A percentile compares a stretch with the other conserved stretches of the same genome.
Conservation (phyloP, 2,329 filamentous ascomycete genomes). For the Chaetomiaceae sp. region DNA sequence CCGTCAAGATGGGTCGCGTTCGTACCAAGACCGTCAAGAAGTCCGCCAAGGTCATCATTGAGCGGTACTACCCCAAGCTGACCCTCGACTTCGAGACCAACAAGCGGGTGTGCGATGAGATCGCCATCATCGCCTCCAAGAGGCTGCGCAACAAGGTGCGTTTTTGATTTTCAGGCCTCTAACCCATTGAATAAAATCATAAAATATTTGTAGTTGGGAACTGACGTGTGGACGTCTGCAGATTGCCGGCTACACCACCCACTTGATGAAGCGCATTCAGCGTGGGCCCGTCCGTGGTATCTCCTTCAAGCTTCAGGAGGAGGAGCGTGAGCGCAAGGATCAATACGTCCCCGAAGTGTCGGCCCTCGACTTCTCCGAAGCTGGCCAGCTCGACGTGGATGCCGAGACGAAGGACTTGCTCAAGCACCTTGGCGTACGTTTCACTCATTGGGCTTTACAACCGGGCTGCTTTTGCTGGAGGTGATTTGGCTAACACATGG, state of each 20-base stretch:
- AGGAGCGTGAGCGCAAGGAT: constrained; percentile 99
- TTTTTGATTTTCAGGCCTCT: too few species aligned
- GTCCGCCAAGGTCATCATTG: constrained; percentile 99
- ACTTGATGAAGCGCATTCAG: constrained; percentile 99
- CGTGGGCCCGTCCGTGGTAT: constrained; percentile 98
- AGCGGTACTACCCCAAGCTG: constrained; percentile 92
- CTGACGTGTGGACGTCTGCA: constrained; percentile 32
- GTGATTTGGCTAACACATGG: constrained; percentile 22
- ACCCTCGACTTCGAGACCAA: constrained; percentile 99
- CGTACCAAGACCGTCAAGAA: constrained; percentile 68
- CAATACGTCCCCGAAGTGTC: constrained; percentile 99
- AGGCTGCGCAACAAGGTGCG: constrained; percentile 96
- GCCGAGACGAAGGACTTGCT: constrained; percentile 97
- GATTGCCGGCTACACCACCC: constrained; percentile 98
- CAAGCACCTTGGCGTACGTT: constrained; percentile 96
- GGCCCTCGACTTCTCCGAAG: constrained; percentile 95
- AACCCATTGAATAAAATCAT: too few species aligned
- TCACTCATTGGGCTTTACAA: background rate
- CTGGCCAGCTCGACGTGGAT: constrained; percentile 90
- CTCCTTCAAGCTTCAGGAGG: constrained; percentile 99
- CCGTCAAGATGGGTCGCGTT: constrained; percentile 66
- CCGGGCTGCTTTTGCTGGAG: too few species aligned
- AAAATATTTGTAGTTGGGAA: background rate
- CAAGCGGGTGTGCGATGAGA: constrained; percentile 96
- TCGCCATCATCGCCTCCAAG: constrained; percentile 99